phyloP scores from a whole-genome alignment of 2,329 filamentous ascomycete genomes.

The Ambrosiella cleistominuta region DNA sequence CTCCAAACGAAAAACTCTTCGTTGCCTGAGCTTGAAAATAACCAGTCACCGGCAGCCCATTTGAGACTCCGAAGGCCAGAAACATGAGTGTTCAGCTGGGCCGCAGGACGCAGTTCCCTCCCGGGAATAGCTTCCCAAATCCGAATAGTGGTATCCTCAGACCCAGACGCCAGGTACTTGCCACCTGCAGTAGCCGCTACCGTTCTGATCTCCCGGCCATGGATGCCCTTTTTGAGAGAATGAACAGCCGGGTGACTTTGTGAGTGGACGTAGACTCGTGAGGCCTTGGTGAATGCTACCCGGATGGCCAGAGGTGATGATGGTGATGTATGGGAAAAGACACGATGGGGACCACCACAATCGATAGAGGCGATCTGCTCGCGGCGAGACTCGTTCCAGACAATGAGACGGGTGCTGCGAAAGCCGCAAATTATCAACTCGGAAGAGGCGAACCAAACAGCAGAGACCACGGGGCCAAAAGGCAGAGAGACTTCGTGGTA shows the following conservation, averaged over 20 bases:
- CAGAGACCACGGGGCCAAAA: constrained; percentile 61
- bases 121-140: constrained; percentile 39
- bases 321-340: constrained; percentile 38
- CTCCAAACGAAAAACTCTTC: constrained; percentile 86
- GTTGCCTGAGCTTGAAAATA: constrained; percentile 73
- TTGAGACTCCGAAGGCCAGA: constrained; percentile 67
- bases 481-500: constrained; percentile 53
- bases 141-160: constrained; percentile 57
- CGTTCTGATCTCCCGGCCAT: constrained; percentile 68
- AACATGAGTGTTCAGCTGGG: constrained; percentile 58
- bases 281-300: constrained; percentile 62
- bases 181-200: constrained; percentile 17
- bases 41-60: constrained; percentile 53
- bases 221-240: constrained; percentile 40
- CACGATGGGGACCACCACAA: constrained; percentile 72
- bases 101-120: constrained; percentile 14
- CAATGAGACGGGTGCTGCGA: constrained; percentile 57
- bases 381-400: constrained; percentile 60
- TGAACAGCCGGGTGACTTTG: constrained; percentile 18
- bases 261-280: constrained; percentile 31
- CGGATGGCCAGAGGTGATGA: constrained; percentile 19
- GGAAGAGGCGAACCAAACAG: constrained; percentile 39
- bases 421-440: constrained; percentile 67
- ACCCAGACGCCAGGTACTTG: constrained; percentile 43
- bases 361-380: constrained; percentile 54